Conservation (phyloP, 495 filamentous ascomycete species). For the Bacidia rubella region DNA sequence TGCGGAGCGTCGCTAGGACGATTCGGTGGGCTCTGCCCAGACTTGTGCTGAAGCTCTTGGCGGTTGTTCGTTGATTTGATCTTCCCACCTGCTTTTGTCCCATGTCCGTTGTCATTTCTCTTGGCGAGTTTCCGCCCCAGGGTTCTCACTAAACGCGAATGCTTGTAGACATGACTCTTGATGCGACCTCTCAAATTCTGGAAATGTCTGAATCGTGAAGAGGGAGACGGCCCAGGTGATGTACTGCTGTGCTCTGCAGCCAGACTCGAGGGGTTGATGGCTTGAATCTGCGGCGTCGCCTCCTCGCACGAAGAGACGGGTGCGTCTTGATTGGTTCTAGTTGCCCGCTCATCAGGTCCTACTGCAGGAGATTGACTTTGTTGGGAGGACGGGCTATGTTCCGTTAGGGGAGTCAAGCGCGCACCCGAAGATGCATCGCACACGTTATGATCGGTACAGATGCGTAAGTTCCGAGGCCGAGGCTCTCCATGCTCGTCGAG, state of each 20-base stretch:
- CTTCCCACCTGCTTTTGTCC: too few species aligned
- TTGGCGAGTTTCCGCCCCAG: too few species aligned
- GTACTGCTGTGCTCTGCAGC: too few species aligned
- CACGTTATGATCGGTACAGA: not conserved
- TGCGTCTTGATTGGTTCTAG: not conserved
- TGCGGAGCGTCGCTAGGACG: too few species aligned
- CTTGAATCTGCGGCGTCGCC: too few species aligned
- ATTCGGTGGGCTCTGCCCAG: too few species aligned
- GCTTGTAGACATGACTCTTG: not conserved
- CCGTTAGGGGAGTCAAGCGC: not conserved
- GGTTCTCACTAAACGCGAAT: not conserved
- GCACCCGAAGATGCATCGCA: not conserved
- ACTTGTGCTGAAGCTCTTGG: too few species aligned
- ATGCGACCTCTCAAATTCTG: not conserved
- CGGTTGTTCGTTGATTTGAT: too few species aligned
- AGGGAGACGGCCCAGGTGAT: too few species aligned
- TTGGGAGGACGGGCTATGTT: not conserved
- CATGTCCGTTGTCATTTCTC: too few species aligned
- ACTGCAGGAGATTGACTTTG: not conserved
- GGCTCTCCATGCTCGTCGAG: not conserved
- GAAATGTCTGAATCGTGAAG: not conserved
- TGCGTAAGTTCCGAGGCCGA: not conserved
- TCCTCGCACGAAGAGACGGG: not conserved
- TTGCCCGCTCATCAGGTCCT: not conserved
- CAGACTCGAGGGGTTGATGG: too few species aligned